Conservation (phyloP, 768 basidiomycete genomes). For the Filobasidium floriforme region DNA sequence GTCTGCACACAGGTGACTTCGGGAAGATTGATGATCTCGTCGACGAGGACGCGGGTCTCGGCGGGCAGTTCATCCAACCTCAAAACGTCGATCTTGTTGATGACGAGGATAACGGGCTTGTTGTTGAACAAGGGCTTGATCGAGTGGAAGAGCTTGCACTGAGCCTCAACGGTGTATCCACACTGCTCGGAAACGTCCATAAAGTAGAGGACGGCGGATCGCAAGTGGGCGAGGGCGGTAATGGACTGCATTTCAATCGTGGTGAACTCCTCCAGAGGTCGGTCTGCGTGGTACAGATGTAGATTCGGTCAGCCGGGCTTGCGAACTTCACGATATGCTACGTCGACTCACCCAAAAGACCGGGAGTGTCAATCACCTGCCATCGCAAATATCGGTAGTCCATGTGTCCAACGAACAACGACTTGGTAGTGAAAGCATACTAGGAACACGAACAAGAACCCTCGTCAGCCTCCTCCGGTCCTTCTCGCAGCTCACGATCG, state of each 20-base stretch:
- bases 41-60: conserved; percentile 69
- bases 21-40: conserved; percentile 68
- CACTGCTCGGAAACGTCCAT: conserved; percentile 99
- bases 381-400: conserved; percentile 99
- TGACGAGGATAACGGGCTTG: conserved; percentile 87
- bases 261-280: conserved; percentile 99
- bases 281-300: conserved; percentile 47
- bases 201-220: conserved; percentile 90
- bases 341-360: conserved; percentile 58
- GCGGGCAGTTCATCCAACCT: conserved; percentile 74
- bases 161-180: conserved; percentile 88
- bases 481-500: no score
- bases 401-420: conserved; percentile 93
- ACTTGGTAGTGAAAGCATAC: conserved; percentile 98
- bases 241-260: conserved; percentile 99
- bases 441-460: conserved; percentile 11
- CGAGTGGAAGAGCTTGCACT: conserved; percentile 98
- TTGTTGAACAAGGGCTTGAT: conserved; percentile 94
- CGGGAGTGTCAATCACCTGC: conserved; percentile 99
- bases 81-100: conserved; percentile 95
- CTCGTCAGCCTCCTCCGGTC: background rate
- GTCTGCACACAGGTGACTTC: conserved; percentile 67
- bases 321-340: no score
- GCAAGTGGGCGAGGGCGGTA: conserved; percentile 91
- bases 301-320: background rate